phyloP scores from a whole-genome alignment of 2,329 filamentous ascomycete species.

The Orbilia brochopaga region DNA sequence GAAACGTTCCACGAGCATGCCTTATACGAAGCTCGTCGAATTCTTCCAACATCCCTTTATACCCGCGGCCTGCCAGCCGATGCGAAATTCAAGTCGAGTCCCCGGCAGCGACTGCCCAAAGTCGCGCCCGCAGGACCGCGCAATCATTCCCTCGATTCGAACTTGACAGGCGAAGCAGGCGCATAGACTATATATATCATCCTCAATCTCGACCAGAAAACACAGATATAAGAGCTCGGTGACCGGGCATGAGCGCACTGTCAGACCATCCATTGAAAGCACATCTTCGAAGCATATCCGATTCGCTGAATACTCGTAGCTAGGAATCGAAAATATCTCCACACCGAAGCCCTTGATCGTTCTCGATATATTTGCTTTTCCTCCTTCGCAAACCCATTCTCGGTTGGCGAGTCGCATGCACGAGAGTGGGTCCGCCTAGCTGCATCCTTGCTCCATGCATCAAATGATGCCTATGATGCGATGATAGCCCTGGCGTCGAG shows the following conservation, averaged over 20 bases:
- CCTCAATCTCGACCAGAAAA: too few species aligned
- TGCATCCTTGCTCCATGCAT: conserved; percentile 44
- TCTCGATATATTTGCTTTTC: conserved; percentile 43
- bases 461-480: conserved; percentile 42
- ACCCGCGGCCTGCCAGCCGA: too few species aligned
- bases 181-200: background rate
- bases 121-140: background rate
- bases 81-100: background rate
- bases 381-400: conserved; percentile 31
- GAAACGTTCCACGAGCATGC: background rate
- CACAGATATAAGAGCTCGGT: too few species aligned
- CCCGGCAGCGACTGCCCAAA: background rate
- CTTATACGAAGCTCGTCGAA: too few species aligned
- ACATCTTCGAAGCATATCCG: too few species aligned
- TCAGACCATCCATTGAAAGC: too few species aligned
- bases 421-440: conserved; percentile 46
- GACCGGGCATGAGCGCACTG: too few species aligned
- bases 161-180: background rate
- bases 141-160: background rate
- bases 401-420: conserved; percentile 44
- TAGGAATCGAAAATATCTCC: too few species aligned
- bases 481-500: background rate
- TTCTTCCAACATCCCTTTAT: too few species aligned
- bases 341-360: too few species aligned
- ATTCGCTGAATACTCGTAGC: too few species aligned